Conservation (phyloP, 2,329 filamentous ascomycete genomes). For the Dactylellina drechsleri region DNA sequence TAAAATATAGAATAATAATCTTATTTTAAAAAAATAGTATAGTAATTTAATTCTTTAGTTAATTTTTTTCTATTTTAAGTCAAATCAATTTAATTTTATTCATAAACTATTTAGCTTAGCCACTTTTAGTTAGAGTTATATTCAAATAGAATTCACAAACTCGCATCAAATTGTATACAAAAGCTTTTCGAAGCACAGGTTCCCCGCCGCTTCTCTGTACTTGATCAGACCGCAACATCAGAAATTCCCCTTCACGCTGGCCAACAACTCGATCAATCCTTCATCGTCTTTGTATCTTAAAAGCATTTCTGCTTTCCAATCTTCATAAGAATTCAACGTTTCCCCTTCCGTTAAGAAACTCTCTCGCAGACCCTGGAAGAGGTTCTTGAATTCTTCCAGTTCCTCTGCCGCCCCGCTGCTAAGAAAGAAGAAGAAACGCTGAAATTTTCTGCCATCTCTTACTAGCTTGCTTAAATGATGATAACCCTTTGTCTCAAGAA, state of each 20-base stretch:
- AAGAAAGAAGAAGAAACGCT: slow-evolving; percentile 21
- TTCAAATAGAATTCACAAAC: too few species aligned
- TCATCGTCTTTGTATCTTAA: slow-evolving; percentile 20
- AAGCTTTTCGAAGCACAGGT: too few species aligned
- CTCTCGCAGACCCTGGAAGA: slow-evolving; percentile 18
- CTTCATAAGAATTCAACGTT: slow-evolving; percentile 6
- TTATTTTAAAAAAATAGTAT: too few species aligned
- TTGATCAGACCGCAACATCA: too few species aligned
- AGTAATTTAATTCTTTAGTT: too few species aligned
- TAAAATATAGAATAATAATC: too few species aligned
- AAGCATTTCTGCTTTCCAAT: slow-evolving; percentile 14
- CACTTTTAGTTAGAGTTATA: too few species aligned
- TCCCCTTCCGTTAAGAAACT: slow-evolving; percentile 11
- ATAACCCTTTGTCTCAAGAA: slow-evolving; percentile 56
- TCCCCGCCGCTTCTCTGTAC: too few species aligned
- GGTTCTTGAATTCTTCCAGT: slow-evolving; percentile 14
- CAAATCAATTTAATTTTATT: too few species aligned
- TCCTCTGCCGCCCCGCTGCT: slow-evolving; percentile 1
- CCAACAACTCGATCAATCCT: slow-evolving; percentile 11
- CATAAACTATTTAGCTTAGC: too few species aligned
- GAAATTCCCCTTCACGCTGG: slow-evolving; percentile 4
- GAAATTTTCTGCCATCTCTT: slow-evolving; percentile 19
- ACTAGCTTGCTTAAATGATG: slow-evolving; percentile 13
- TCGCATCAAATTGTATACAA: too few species aligned
- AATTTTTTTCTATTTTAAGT: too few species aligned